phyloP scores from a whole-genome alignment of 306 rosid genomes.

The Fagus crenata region DNA sequence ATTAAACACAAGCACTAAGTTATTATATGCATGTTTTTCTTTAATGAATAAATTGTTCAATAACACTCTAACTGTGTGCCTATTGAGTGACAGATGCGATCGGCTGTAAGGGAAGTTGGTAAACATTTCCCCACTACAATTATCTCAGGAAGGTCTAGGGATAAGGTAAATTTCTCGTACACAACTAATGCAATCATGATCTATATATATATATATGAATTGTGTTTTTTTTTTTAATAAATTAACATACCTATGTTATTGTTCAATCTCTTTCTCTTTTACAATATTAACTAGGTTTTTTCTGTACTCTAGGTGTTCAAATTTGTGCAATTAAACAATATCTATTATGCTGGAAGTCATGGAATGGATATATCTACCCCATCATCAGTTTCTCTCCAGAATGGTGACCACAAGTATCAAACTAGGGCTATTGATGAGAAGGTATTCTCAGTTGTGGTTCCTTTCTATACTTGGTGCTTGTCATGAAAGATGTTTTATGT shows the following conservation, averaged over 20 bases:
- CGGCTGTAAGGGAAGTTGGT: constrained; percentile 43
- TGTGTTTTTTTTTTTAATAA: neutral
- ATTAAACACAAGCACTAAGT: no score
- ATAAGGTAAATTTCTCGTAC: constrained; percentile 44
- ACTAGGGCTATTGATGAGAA: constrained; percentile 42
- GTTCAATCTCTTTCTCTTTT: no score
- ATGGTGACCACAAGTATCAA: constrained; percentile 37
- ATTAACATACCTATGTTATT: no score
- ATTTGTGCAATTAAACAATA: constrained; percentile 50
- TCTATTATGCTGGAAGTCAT: constrained; percentile 70
- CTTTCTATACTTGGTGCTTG: neutral
- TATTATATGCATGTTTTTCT: no score
- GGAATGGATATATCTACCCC: constrained; percentile 73
- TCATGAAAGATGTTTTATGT: neutral
- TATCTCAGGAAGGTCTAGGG: constrained; percentile 49
- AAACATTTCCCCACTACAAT: constrained; percentile 52
- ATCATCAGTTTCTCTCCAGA: constrained; percentile 43
- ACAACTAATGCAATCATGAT: neutral
- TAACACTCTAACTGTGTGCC: neutral
- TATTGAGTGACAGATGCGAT: constrained; percentile 46
- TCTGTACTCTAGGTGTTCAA: constrained; percentile 40
- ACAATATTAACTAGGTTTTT: no score
- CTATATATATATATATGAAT: neutral
- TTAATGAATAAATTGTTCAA: no score
- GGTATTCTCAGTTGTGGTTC: constrained; percentile 26